Conservation (phyloP, 1,284 basidiomycete species). For the Malassezia slooffiae region DNA sequence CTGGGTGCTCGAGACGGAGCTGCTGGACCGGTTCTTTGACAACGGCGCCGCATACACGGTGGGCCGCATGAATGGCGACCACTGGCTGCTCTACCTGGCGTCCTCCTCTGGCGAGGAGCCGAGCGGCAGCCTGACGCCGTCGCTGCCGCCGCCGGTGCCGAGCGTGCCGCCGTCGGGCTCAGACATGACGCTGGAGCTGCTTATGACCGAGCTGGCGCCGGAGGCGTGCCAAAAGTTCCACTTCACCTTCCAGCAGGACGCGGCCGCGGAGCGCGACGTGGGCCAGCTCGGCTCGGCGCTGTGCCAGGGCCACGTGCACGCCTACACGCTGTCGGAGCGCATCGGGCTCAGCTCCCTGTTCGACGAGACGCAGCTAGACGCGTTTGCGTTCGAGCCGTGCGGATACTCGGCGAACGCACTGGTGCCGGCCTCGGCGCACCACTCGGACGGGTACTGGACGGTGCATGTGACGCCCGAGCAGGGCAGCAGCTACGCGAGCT, state of each 20-base stretch:
- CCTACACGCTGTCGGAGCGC: conserved; percentile 58
- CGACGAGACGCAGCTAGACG: conserved; percentile 72
- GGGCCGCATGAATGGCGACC: conserved; percentile 95
- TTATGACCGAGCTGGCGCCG: conserved; percentile 87
- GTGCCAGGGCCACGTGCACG: conserved; percentile 54
- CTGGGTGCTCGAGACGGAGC: conserved; percentile 86
- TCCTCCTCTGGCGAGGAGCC: conserved; percentile 26
- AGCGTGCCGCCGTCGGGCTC: conserved; percentile 9
- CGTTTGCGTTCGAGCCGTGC: conserved; percentile 87
- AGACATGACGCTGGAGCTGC: conserved; percentile 94
- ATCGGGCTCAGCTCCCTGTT: conserved; percentile 80
- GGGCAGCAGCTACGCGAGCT: conserved; percentile 93
- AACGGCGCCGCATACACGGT: conserved; percentile 85
- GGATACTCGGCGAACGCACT: conserved; percentile 94
- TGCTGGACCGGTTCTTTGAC: conserved; percentile 74
- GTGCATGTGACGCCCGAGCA: conserved; percentile 97
- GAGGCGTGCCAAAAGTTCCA: conserved; percentile 68
- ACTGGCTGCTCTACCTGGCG: conserved; percentile 79
- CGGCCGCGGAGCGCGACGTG: conserved; percentile 3
- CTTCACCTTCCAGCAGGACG: conserved; percentile 49
- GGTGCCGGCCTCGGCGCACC: conserved; percentile 19
- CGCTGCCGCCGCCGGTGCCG: conserved; percentile 18
- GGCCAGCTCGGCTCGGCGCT: conserved; percentile 9
- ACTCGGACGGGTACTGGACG: conserved; percentile 63
- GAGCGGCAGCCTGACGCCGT: conserved; percentile 30